A percentile compares a stretch with the other conserved stretches of the same genome.
phyloP scores from a whole-genome alignment of 2,329 filamentous ascomycete species.

The Penicillium sp. region DNA sequence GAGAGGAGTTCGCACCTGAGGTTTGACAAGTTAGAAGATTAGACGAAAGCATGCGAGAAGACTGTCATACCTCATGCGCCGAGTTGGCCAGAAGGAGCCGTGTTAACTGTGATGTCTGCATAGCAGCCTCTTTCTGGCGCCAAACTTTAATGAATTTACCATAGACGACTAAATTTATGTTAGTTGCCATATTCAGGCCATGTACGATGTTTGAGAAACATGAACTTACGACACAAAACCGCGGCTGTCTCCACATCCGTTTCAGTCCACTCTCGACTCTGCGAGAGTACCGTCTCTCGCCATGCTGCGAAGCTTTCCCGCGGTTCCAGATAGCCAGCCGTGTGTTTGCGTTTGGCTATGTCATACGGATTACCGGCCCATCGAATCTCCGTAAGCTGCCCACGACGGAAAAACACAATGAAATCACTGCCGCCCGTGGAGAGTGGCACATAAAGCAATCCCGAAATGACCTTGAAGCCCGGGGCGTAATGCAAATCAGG shows the following conservation, averaged over 20 bases:
- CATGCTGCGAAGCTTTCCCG: conserved; percentile 78
- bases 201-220: not conserved
- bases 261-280: conserved; percentile 83
- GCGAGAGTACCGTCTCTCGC: conserved; percentile 77
- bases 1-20: conserved; percentile 71
- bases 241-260: conserved; percentile 87
- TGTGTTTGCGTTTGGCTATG: conserved; percentile 75
- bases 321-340: conserved; percentile 72
- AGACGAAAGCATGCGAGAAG: not conserved
- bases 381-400: conserved; percentile 79
- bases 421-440: conserved; percentile 76
- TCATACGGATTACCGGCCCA: conserved; percentile 57
- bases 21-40: not conserved
- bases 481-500: conserved; percentile 76
- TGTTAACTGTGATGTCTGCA: conserved; percentile 80
- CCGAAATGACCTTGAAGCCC: conserved; percentile 75
- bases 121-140: conserved; percentile 81
- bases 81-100: conserved; percentile 79
- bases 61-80: conserved; percentile 63
- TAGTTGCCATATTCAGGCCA: not conserved
- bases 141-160: conserved; percentile 90
- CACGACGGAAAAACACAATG: conserved; percentile 85
- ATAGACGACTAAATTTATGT: conserved; percentile 61
- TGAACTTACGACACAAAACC: conserved; percentile 61
- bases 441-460: conserved; percentile 77